Conservation (phyloP, 2,329 filamentous ascomycete species). For the Monosporascus sp. region DNA sequence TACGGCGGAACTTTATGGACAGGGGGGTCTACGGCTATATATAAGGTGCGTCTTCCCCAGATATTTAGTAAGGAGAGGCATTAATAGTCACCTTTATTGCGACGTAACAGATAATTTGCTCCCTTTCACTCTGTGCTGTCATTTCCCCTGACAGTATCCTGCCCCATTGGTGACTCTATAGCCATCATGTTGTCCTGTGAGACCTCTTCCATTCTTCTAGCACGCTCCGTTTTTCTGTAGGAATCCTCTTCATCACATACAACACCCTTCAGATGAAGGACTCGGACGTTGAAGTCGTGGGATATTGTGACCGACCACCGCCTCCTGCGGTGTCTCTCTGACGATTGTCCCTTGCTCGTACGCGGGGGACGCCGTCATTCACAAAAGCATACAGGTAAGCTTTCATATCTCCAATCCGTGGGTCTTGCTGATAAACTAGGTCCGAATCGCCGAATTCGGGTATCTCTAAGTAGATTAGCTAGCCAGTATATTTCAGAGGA, state of each 20-base stretch:
- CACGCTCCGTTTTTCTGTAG: background rate
- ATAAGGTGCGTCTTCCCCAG: too few species aligned
- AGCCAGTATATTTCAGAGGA: background rate
- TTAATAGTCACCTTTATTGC: too few species aligned
- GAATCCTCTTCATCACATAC: background rate
- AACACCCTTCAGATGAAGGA: background rate
- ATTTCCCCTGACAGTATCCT: too few species aligned
- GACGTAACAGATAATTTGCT: too few species aligned
- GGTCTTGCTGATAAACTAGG: background rate
- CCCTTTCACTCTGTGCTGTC: too few species aligned
- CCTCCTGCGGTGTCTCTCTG: background rate
- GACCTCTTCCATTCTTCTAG: background rate
- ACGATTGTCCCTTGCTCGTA: background rate
- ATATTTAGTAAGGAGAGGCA: too few species aligned
- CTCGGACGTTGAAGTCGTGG: background rate
- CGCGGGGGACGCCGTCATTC: background rate
- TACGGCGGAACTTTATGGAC: too few species aligned
- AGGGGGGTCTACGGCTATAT: too few species aligned
- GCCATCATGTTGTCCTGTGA: background rate
- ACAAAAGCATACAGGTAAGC: background rate
- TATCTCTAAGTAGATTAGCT: background rate
- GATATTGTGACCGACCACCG: background rate
- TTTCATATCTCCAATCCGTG: background rate
- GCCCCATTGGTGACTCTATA: background rate
- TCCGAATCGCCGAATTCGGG: background rate